Base-by-base conservation (phyloP, 2,329 filamentous ascomycete genomes). In the Fusarium coffeatum region DNA sequence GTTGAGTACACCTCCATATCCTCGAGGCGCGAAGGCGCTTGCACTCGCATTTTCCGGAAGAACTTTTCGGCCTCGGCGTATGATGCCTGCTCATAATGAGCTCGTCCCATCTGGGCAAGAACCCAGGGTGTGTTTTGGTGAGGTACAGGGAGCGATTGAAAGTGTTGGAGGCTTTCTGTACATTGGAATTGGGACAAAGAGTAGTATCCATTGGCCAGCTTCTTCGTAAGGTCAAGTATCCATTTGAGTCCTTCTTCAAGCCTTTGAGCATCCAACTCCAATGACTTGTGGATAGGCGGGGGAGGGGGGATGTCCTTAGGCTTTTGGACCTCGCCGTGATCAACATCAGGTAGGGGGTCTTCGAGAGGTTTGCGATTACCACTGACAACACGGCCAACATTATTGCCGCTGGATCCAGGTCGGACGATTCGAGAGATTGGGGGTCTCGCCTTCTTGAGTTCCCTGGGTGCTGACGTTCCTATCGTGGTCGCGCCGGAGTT, bases 1-100 rank as follows among this genome's bases (percentile, higher is more conserved):
- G 96, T 99, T 16, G 95, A 98, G 81, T 97, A 99, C 37, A 98
- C 90, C 78, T 99, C 96, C 94, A 98, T 98, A 76, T 98, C 94
- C 77, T 97, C 92, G 46, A 97, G 85, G 6, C 93, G 89, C 2
- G 93, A 92, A 2, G 95, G 95, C 15, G 93, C 90, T 72, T 96
- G 85, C 32, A 91, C 88, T 53, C 93, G 90, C 71, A 99, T 88
- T 59, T 90, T 89, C 61, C 89, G 86, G 79, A 97, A 99, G 75
- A 90, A 92, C 69, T 92, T 93, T 77, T 97, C 95, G 5, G 96
- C 93, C 68, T 97, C 93, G 4, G 85, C 83, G 77, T 98, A 98
- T 71, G 91, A 88, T 12, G 92, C 92, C 78, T 95, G 93, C 82
- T 99, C 96, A 78, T 97, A 97, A 77, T 97, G 89, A 20, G 94